These are phyloP conservation scores for Coccinonectria pachysandricola DNA, from an alignment of 2,329 filamentous ascomycete genomes.

Conservation along the genomic window DNA sequence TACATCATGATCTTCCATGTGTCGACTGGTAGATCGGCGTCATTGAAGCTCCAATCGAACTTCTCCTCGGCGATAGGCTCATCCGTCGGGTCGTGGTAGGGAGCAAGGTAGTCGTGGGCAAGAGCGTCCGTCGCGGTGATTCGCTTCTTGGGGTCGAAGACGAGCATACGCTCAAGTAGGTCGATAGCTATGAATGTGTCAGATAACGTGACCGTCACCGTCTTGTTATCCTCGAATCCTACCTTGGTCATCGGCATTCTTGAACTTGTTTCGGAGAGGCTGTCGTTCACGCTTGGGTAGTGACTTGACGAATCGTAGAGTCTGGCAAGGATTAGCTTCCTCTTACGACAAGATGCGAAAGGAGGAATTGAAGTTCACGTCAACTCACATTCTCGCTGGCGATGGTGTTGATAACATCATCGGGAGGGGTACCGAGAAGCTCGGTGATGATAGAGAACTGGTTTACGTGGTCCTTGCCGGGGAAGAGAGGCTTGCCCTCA, in stretches of 20 bases:
- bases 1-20: constrained; percentile 99
- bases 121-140: constrained; percentile 80
- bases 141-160: constrained; percentile 96
- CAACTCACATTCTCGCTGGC: constrained; percentile 87
- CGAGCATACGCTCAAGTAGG: constrained; percentile 90
- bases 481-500: constrained; percentile 95
- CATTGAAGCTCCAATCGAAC: constrained; percentile 99
- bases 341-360: too few species aligned
- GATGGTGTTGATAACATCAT: constrained; percentile 98
- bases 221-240: constrained; percentile 20
- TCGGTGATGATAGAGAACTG: constrained; percentile 99
- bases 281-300: constrained; percentile 89
- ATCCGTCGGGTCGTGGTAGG: constrained; percentile 95
- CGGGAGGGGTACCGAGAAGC: constrained; percentile 86
- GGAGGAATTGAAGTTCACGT: too few species aligned
- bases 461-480: constrained; percentile 98
- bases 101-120: constrained; percentile 84
- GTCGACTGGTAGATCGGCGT: constrained; percentile 91
- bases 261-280: constrained; percentile 81
- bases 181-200: constrained; percentile 58
- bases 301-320: constrained; percentile 92
- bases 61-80: constrained; percentile 94
- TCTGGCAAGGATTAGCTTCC: too few species aligned
- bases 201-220: not conserved
- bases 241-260: constrained; percentile 84